Evolutionary conservation across 1,139 yeast species (phyloP).

Genomic region (Yamadazyma atmosphaerica): DNA sequence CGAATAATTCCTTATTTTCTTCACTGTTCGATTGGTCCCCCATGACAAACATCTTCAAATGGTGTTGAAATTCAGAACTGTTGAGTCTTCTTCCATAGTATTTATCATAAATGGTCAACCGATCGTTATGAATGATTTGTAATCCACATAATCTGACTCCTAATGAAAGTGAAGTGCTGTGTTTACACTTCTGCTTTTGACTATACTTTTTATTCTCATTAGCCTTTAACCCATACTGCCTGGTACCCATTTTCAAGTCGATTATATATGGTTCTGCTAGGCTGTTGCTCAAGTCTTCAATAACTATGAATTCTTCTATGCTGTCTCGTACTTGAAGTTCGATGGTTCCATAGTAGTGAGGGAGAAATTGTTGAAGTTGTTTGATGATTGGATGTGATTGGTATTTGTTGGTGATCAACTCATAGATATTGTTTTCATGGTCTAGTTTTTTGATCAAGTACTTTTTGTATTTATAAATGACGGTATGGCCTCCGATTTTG

Average conservation of each 20-base stretch:
- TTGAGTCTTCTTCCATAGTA: constrained; percentile 83
- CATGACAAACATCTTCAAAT: constrained; percentile 73
- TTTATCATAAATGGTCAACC: constrained; percentile 70
- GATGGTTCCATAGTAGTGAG: constrained; percentile 73
- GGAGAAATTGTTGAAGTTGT: constrained; percentile 81
- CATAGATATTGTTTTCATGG: constrained; percentile 91
- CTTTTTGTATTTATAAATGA: constrained; percentile 86
- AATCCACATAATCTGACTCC: constrained; percentile 97
- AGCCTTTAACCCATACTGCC: constrained; percentile 98
- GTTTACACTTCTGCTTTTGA: constrained; percentile 77
- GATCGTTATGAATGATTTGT: constrained; percentile 75
- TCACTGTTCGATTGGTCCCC: not conserved
- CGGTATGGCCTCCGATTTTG: constrained; percentile 98
- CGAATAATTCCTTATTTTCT: not conserved
- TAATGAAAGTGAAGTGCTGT: constrained; percentile 75
- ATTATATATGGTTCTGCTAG: constrained; percentile 86
- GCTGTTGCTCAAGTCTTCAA: constrained; percentile 87
- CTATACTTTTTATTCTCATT: constrained; percentile 67
- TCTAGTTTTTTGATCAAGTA: constrained; percentile 97
- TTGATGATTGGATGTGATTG: constrained; percentile 56
- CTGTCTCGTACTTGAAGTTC: constrained; percentile 26
- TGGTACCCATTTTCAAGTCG: constrained; percentile 96
- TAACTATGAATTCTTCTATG: constrained; percentile 63
- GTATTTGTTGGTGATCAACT: constrained; percentile 46
- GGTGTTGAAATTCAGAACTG: constrained; percentile 79